Conservation (phyloP, 1,284 basidiomycete species). For the Dichomitus squalens region DNA sequence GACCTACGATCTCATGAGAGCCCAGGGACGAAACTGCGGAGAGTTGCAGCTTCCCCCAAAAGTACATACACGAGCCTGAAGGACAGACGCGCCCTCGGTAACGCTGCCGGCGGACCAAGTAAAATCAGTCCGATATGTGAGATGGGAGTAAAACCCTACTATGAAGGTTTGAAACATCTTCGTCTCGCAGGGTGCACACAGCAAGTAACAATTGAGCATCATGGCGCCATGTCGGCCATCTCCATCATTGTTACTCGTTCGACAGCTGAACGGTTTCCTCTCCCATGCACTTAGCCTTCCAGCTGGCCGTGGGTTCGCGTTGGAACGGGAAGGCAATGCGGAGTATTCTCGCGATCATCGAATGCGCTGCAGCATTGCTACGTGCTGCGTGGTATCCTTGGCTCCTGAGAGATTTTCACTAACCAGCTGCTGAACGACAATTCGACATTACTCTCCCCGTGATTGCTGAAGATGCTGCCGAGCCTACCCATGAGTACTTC, state of each 20-base stretch:
- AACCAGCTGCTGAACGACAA: not conserved
- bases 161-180: not conserved
- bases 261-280: not conserved
- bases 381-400: not conserved
- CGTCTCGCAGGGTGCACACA: not conserved
- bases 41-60: conserved; percentile 19
- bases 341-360: conserved; percentile 22
- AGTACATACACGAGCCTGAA: conserved; percentile 10
- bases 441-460: not conserved
- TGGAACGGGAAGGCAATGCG: not conserved
- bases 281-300: conserved; percentile 1
- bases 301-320: not conserved
- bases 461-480: not conserved
- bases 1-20: conserved; percentile 12
- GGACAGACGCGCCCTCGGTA: not conserved
- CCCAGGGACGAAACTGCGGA: conserved; percentile 7
- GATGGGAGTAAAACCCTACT: conserved; percentile 3
- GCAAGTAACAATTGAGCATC: not conserved
- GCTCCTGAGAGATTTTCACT: not conserved
- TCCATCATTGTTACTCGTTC: conserved; percentile 5
- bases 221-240: conserved; percentile 8
- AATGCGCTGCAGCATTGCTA: not conserved
- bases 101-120: conserved; percentile 13
- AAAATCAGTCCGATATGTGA: conserved; percentile 9
- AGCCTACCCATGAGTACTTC: not conserved